Conservation (phyloP, 768 basidiomycete species). For the Mycena pura region DNA sequence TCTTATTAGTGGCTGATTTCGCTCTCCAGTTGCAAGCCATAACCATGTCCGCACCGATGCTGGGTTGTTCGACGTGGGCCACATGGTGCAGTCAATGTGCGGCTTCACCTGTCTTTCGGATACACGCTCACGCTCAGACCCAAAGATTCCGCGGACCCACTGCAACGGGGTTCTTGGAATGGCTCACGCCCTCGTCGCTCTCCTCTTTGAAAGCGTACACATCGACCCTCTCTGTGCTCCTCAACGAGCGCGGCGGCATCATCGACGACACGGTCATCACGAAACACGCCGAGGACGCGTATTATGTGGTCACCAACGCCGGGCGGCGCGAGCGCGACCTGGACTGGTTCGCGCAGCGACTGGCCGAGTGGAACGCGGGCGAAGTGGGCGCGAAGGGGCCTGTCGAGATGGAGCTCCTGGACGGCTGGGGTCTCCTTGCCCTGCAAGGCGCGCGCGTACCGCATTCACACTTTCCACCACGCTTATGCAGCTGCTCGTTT, state of each 20-base stretch:
- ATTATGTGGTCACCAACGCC: slow-evolving; percentile 97
- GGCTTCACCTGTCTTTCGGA: slow-evolving; percentile 23
- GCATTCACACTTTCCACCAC: not conserved
- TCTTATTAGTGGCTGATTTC: too few species aligned
- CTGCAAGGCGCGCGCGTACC: slow-evolving; percentile 70
- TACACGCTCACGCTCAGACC: not conserved
- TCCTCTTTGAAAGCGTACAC: slow-evolving; percentile 68
- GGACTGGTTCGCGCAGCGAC: slow-evolving; percentile 71
- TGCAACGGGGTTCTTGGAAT: slow-evolving; percentile 82
- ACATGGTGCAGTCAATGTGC: slow-evolving; percentile 95
- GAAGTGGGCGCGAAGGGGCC: slow-evolving; percentile 58
- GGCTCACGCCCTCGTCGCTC: slow-evolving; percentile 88
- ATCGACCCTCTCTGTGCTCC: slow-evolving; percentile 86
- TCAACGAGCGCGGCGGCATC: slow-evolving; percentile 91
- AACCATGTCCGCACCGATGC: slow-evolving; percentile 82
- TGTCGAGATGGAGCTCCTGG: slow-evolving; percentile 83
- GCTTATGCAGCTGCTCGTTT: too few species aligned
- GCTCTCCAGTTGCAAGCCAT: slow-evolving; percentile 90
- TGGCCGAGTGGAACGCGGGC: slow-evolving; percentile 80
- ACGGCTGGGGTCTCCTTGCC: slow-evolving; percentile 88
- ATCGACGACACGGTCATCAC: slow-evolving; percentile 96
- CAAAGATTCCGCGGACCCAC: slow-evolving; percentile 81
- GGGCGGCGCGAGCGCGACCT: slow-evolving; percentile 85
- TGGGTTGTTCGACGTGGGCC: slow-evolving; percentile 96
- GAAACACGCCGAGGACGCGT: slow-evolving; percentile 79